Percentiles rank a stretch among this genome's conserved stretches.
Conservation (phyloP, 164 flowering plant genomes). For the Vitis rupestris region DNA sequence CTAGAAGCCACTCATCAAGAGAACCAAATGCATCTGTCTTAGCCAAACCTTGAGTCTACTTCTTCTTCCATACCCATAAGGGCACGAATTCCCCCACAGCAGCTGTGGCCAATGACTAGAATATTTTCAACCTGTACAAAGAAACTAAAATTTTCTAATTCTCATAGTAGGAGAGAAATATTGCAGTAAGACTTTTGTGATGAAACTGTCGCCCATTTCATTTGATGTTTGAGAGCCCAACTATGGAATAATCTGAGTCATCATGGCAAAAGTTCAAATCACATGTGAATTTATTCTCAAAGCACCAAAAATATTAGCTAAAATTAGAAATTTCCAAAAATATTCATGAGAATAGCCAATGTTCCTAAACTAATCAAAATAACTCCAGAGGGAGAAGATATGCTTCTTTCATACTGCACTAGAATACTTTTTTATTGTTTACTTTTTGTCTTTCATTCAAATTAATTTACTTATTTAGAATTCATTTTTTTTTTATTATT, state of each 20-base stretch:
- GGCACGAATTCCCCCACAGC: slow-evolving; percentile 95
- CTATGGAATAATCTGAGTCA: background rate
- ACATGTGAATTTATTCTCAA: no score
- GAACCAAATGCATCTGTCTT: background rate
- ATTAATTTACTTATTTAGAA: background rate
- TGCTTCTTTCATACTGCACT: background rate
- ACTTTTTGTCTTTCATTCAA: background rate
- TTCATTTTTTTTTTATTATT: no score
- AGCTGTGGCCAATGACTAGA: slow-evolving; percentile 83
- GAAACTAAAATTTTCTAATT: slow-evolving; percentile 1
- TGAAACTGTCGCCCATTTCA: background rate
- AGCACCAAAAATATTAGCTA: no score
- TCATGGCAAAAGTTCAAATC: no score
- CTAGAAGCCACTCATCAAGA: background rate
- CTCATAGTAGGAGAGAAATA: slow-evolving; percentile 2
- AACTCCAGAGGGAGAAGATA: background rate
- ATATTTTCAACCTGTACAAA: slow-evolving; percentile 74
- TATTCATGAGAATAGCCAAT: background rate
- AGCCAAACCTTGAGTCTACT: slow-evolving; percentile 52
- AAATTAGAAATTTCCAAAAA: no score
- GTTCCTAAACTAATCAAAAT: background rate
- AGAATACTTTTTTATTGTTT: background rate
- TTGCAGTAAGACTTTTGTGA: background rate
- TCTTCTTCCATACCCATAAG: slow-evolving; percentile 91
- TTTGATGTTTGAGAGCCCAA: background rate